Conservation (phyloP, 306 rosid species). For the Bauhinia variegata region DNA sequence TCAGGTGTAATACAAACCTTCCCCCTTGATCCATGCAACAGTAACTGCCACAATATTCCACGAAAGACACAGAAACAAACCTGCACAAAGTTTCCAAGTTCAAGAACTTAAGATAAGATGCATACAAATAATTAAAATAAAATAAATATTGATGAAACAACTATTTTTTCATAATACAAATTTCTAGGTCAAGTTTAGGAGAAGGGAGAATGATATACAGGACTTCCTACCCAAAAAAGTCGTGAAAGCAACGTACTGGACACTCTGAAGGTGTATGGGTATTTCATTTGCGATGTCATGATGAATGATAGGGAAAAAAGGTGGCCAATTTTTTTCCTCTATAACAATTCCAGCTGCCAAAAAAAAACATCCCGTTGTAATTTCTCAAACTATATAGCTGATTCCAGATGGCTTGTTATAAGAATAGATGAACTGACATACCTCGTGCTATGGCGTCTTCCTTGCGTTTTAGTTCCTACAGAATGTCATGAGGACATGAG, state of each 20-base stretch:
- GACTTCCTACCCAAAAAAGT: constrained; percentile 77
- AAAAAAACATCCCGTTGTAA: neutral
- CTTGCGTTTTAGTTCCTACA: constrained; percentile 78
- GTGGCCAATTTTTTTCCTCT: constrained; percentile 96
- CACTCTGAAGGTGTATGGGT: constrained; percentile 87
- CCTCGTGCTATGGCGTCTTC: constrained; percentile 85
- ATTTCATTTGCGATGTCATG: constrained; percentile 88
- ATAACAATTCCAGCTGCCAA: constrained; percentile 77
- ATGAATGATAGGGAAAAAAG: constrained; percentile 90
- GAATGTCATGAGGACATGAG: constrained; percentile 36
- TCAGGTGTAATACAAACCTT: constrained; percentile 57
- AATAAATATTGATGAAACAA: neutral
- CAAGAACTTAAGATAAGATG: constrained; percentile 17
- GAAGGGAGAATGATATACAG: no score
- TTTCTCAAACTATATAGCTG: constrained; percentile 18
- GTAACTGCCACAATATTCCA: constrained; percentile 89
- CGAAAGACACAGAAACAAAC: constrained; percentile 65
- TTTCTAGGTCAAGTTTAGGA: neutral
- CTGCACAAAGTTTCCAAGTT: constrained; percentile 52
- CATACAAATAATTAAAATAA: constrained; percentile 1
- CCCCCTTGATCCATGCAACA: constrained; percentile 83
- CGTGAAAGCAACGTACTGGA: constrained; percentile 86
- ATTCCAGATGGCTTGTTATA: constrained; percentile 1
- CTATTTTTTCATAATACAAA: neutral
- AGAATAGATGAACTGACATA: constrained; percentile 45